Percentiles rank a stretch among this genome's conserved stretches.
These are phyloP conservation scores for Didymella segeticola DNA, from an alignment of 2,329 filamentous ascomycete species.

Conservation along the genomic window DNA sequence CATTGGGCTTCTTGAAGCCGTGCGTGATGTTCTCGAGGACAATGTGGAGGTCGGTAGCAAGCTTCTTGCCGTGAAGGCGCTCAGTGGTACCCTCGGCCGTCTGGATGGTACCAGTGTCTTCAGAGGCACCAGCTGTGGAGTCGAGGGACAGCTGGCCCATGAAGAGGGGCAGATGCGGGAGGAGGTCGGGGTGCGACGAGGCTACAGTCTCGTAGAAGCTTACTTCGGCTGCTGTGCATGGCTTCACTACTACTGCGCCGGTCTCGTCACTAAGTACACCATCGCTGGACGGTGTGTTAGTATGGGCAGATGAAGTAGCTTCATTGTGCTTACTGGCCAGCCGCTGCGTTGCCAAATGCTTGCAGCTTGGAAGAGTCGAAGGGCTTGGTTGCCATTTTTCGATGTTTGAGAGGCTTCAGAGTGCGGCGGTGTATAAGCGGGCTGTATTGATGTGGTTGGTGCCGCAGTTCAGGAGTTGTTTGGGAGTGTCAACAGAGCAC, in stretches of 20 bases:
- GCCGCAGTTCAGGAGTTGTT: conserved; percentile 5
- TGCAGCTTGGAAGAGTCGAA: conserved; percentile 68
- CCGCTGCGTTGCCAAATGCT: conserved; percentile 77
- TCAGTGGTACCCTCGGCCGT: conserved; percentile 38
- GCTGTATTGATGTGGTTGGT: conserved; percentile 18
- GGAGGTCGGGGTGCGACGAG: conserved; percentile 73
- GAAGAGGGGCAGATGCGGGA: conserved; percentile 81
- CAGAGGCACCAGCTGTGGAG: conserved; percentile 20
- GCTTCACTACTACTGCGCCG: conserved; percentile 91
- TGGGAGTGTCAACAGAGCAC: conserved; percentile 15
- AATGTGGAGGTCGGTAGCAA: conserved; percentile 79
- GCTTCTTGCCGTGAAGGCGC: conserved; percentile 63
- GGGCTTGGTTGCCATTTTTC: conserved; percentile 50
- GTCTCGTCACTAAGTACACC: conserved; percentile 85
- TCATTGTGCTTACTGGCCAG: conserved; percentile 74
- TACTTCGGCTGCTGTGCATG: conserved; percentile 85
- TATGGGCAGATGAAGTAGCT: conserved; percentile 11
- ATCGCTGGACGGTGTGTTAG: conserved; percentile 65
- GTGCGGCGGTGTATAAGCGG: conserved; percentile 6
- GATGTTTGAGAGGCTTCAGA: not conserved
- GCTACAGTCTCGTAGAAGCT: conserved; percentile 83
- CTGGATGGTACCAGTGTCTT: conserved; percentile 38
- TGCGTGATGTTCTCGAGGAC: conserved; percentile 84
- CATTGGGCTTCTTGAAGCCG: conserved; percentile 84
- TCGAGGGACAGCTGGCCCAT: conserved; percentile 77